Conservation (phyloP, 2,329 filamentous ascomycete species). For the Neofusicoccum kwambonambiense region DNA sequence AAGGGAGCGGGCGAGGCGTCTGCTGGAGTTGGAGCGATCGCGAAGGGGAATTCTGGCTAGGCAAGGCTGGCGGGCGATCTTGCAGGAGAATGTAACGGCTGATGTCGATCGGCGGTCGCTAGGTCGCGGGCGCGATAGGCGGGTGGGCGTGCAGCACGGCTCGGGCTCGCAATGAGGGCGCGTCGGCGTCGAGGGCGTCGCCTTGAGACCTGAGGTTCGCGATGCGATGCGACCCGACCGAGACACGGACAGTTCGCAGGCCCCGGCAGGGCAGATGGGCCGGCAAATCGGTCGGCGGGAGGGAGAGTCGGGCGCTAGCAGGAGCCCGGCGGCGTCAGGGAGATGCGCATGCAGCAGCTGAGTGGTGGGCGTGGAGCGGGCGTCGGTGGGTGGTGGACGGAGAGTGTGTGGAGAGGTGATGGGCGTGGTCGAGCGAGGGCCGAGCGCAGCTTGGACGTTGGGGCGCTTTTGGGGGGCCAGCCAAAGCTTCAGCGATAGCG, state of each 20-base stretch:
- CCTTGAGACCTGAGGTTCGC: constrained; percentile 6
- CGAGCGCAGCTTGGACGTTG: constrained; percentile 15
- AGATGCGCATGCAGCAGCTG: constrained; percentile 12
- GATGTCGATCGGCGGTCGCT: constrained; percentile 3
- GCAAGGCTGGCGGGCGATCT: background rate
- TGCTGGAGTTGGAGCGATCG: background rate
- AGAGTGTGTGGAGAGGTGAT: constrained; percentile 16
- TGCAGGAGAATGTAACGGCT: constrained; percentile 1
- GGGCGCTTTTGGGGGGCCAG: constrained; percentile 15
- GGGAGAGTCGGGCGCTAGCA: constrained; percentile 9
- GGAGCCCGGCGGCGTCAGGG: background rate
- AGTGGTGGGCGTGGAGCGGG: background rate
- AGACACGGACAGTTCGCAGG: constrained; percentile 13
- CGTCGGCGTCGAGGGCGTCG: background rate
- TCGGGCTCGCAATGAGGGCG: background rate
- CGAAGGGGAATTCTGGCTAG: background rate
- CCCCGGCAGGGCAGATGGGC: background rate
- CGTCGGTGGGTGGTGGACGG: background rate
- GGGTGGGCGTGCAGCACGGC: background rate
- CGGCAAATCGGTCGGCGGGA: background rate
- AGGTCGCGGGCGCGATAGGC: background rate
- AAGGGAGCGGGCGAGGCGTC: constrained; percentile 6
- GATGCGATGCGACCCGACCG: constrained; percentile 17
- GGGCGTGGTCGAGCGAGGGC: constrained; percentile 11
- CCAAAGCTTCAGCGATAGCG: constrained; percentile 16